Percentiles rank a stretch among this genome's conserved stretches.
Conservation (phyloP, 2,329 filamentous ascomycete species). For the Colletotrichum scovillei region DNA sequence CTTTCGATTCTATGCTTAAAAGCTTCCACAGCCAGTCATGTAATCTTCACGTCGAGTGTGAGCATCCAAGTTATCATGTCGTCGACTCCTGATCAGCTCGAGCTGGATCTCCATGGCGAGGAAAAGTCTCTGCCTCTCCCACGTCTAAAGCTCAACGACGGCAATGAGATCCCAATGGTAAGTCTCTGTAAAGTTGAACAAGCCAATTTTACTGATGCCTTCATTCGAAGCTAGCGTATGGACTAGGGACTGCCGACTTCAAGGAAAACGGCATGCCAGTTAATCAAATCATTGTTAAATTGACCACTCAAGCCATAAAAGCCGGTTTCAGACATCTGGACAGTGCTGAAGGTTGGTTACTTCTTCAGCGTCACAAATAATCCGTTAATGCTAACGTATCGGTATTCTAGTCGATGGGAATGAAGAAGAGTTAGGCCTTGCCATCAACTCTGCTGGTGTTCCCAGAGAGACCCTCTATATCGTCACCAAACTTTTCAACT, state of each 20-base stretch:
- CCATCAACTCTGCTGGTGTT: not conserved
- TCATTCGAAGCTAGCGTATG: not conserved
- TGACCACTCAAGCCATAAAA: not conserved
- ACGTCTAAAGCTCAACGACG: not conserved
- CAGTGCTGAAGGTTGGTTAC: not conserved
- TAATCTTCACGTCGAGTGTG: no score
- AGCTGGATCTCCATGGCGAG: no score
- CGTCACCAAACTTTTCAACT: not conserved
- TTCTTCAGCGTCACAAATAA: not conserved
- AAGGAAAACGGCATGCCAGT: not conserved
- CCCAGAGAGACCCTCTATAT: not conserved
- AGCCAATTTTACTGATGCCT: not conserved
- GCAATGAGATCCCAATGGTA: constrained; percentile 1
- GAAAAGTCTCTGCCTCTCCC: not conserved
- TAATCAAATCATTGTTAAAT: not conserved
- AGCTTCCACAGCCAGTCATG: no score
- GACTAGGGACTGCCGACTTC: not conserved
- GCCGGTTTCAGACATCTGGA: not conserved
- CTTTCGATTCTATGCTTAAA: no score
- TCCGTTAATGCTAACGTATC: not conserved
- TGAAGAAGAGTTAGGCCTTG: not conserved
- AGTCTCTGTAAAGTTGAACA: not conserved
- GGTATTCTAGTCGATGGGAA: not conserved
- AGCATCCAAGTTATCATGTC: not conserved
- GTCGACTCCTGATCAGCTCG: not conserved